Evolutionary conservation across 108 stramenopile genomes (phyloP).

Genomic region (Bacterosira constricta): DNA sequence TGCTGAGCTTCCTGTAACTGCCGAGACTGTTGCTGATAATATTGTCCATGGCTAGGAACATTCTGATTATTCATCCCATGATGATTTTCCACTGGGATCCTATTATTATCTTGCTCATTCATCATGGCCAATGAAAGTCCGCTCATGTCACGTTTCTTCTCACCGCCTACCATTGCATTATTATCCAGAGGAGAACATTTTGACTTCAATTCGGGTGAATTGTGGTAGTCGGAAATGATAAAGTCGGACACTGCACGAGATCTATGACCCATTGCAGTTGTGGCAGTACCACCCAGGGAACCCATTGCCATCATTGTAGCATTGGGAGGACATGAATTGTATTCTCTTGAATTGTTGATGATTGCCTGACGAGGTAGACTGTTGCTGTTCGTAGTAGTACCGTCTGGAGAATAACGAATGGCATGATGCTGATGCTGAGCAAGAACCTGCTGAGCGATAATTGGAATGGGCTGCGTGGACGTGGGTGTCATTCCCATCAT

Average conservation of each 20-base stretch:
- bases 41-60: too few relatives aligned
- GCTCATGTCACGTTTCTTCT: conserved; percentile 45
- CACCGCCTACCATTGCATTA: background rate
- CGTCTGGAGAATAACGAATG: too few relatives aligned
- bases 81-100: background rate
- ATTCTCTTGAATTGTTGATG: background rate
- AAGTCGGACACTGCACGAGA: conserved; percentile 36
- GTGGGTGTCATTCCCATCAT: conserved; percentile 1
- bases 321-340: background rate
- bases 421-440: background rate
- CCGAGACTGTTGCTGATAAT: too few relatives aligned
- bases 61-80: too few relatives aligned
- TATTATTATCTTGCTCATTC: conserved; percentile 20
- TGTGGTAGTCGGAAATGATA: conserved; percentile 48
- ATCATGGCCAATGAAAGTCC: conserved; percentile 53
- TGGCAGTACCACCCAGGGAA: background rate
- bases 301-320: background rate
- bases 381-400: too few relatives aligned
- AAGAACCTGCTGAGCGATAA: background rate
- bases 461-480: background rate
- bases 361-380: background rate
- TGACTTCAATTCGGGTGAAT: conserved; percentile 1
- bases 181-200: conserved; percentile 8
- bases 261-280: background rate
- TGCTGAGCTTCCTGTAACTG: too few relatives aligned